These are phyloP conservation scores for Zelopaecilomyces penicillatus DNA, from an alignment of 2,329 filamentous ascomycete genomes.

Conservation along the genomic window DNA sequence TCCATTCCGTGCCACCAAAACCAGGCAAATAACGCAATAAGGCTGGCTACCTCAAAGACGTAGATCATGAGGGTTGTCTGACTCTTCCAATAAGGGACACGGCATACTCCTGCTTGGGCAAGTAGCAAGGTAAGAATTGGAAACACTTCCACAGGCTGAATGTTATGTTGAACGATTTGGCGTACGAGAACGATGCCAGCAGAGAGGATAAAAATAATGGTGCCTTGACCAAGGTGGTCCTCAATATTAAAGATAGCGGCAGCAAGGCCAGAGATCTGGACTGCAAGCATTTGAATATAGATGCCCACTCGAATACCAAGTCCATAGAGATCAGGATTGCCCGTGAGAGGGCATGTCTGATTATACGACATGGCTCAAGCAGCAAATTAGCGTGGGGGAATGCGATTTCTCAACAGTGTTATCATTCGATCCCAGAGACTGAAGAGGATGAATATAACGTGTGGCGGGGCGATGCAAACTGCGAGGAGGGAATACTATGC, in stretches of 20 bases:
- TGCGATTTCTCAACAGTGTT: too few species aligned
- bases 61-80: conserved; percentile 13
- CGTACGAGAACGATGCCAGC: conserved; percentile 14
- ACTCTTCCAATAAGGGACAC: conserved; percentile 8
- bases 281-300: conserved; percentile 19
- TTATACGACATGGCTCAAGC: background rate
- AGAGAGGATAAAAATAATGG: conserved; percentile 16
- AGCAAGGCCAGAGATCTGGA: conserved; percentile 15
- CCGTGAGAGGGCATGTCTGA: conserved; percentile 11
- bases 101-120: conserved; percentile 14
- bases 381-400: too few species aligned
- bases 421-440: too few species aligned
- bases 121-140: conserved; percentile 15
- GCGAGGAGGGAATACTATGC: too few species aligned
- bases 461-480: too few species aligned
- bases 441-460: too few species aligned
- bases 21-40: conserved; percentile 14
- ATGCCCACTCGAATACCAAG: conserved; percentile 20
- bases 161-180: conserved; percentile 3
- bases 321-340: conserved; percentile 19
- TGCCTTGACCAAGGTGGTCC: conserved; percentile 14
- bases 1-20: conserved; percentile 19
- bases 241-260: conserved; percentile 11
- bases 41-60: conserved; percentile 11
- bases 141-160: conserved; percentile 16